Evolutionary conservation across 1,139 yeast genomes (phyloP), one percentile per base, ranked within the genome.

Genomic region (Sugiyamaella grinbergsii): DNA sequence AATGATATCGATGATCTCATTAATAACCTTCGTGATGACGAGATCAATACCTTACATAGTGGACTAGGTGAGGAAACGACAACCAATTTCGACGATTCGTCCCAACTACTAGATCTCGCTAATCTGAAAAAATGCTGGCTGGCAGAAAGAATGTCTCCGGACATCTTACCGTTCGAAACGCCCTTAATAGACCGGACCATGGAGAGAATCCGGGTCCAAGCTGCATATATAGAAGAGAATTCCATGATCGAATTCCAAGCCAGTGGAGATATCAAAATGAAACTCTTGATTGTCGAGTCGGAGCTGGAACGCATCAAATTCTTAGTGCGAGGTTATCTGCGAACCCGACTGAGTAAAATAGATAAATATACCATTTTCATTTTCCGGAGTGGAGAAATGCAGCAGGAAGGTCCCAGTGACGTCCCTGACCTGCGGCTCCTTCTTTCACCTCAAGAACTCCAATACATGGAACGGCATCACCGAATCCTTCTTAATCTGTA

Each of bases 251-350:
- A 79, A 18, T 73, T 71, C 52, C 69, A 68, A 54, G 6, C 65
- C 65, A 31, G n/a, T n/a, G 84, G 81, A 56, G 93, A 86, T 60
- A 84, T 85, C 66, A 91, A 91, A 65, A 71, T 93, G 51, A 85
- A 85, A 54, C 72, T 91, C 39, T 80, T 93, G 74, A 79, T 94
- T 16, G 83, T 91, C 56, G 98, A 93, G 65, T 85, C 95, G 3
- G 98, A 93, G 62, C 76, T 93, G 23, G 98, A 93, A 62, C 72
- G 98, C 52, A 79, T 89, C 44, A 89, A 85, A 61, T 93, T 84
- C 64, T 70, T 93, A 39, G 74, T 91, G 16, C 73, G 98, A 50
- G 78, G 90, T 22, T 91, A 89, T 65, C 73, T 91, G 32, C 76
- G 98, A 53, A 78, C 93, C 2, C 74, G 99, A 52, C 70, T 94